Evolutionary conservation across 163 green algal genomes (phyloP).

Genomic region (Prototheca wickerhamii): DNA sequence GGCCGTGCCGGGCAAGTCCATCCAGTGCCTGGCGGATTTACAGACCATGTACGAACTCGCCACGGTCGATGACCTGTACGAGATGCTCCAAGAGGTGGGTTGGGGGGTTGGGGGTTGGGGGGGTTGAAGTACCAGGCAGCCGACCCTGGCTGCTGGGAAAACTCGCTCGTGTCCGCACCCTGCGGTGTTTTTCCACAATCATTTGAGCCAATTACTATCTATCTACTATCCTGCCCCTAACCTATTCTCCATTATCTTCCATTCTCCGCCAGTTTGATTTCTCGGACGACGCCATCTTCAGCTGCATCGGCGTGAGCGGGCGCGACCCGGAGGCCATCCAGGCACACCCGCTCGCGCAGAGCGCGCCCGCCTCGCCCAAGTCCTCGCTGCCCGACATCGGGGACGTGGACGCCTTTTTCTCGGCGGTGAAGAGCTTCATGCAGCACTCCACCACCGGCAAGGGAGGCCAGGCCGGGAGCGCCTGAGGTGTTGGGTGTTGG

Average conservation of each 20-base stretch:
- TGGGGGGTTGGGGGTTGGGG: background rate
- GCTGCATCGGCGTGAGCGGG: slow-evolving; percentile 81
- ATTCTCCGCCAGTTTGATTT: slow-evolving; percentile 61
- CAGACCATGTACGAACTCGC: slow-evolving; percentile 69
- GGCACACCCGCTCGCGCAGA: slow-evolving; percentile 2
- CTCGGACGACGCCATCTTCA: slow-evolving; percentile 75
- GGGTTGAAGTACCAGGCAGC: background rate
- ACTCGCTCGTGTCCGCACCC: no score
- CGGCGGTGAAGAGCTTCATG: slow-evolving; percentile 24
- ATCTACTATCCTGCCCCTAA: no score
- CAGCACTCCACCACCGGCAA: no score
- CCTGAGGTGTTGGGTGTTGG: no score
- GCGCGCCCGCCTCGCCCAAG: background rate
- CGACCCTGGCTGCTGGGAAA: no score
- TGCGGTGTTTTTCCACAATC: no score
- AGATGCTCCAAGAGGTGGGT: slow-evolving; percentile 8
- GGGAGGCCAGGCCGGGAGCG: no score
- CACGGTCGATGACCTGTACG: slow-evolving; percentile 82
- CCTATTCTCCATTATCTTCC: slow-evolving; percentile 15
- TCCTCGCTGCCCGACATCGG: slow-evolving; percentile 4
- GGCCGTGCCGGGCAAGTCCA: slow-evolving; percentile 67
- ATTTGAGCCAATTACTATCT: no score
- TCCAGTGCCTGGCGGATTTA: slow-evolving; percentile 81
- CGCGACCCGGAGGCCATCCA: slow-evolving; percentile 22
- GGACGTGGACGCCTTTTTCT: slow-evolving; percentile 23